Conservation (phyloP, 2,329 filamentous ascomycete species). For the Verticillium nubilum region DNA sequence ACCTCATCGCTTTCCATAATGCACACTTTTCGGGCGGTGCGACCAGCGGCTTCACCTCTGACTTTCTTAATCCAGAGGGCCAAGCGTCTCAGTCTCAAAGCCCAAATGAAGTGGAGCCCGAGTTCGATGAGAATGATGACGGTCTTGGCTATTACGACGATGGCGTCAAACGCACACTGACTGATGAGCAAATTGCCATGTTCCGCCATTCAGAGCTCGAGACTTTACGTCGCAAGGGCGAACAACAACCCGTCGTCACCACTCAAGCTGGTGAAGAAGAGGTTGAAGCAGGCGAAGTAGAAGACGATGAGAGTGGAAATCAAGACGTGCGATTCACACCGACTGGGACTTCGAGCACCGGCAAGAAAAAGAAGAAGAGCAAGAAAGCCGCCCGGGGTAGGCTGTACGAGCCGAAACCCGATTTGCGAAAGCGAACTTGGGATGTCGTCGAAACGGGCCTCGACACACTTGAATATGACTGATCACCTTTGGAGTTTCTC, state of each 20-base stretch:
- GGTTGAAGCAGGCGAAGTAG: conserved; percentile 24
- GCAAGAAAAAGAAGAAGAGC: conserved; percentile 32
- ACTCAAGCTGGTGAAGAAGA: not conserved
- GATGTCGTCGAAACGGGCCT: conserved; percentile 58
- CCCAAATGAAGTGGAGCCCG: not conserved
- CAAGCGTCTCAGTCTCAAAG: not conserved
- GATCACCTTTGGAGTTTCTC: conserved; percentile 27
- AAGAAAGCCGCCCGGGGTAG: conserved; percentile 30
- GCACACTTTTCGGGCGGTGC: conserved; percentile 51
- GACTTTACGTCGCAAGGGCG: conserved; percentile 48
- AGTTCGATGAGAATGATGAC: conserved; percentile 51
- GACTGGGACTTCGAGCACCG: conserved; percentile 1
- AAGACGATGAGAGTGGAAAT: conserved; percentile 17
- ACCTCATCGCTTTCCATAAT: conserved; percentile 52
- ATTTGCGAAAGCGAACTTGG: conserved; percentile 62
- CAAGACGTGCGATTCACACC: not conserved
- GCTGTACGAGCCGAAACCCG: conserved; percentile 47
- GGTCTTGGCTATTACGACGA: conserved; percentile 80
- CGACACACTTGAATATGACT: conserved; percentile 56
- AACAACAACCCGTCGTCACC: conserved; percentile 23
- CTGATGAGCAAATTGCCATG: conserved; percentile 84
- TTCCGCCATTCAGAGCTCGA: conserved; percentile 88
- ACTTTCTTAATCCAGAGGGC: conserved; percentile 33
- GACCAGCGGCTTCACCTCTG: conserved; percentile 36
- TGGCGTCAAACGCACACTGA: conserved; percentile 82